These are phyloP conservation scores for Candida boleticola DNA, from an alignment of 805 yeast genomes.

Conservation along the genomic window DNA sequence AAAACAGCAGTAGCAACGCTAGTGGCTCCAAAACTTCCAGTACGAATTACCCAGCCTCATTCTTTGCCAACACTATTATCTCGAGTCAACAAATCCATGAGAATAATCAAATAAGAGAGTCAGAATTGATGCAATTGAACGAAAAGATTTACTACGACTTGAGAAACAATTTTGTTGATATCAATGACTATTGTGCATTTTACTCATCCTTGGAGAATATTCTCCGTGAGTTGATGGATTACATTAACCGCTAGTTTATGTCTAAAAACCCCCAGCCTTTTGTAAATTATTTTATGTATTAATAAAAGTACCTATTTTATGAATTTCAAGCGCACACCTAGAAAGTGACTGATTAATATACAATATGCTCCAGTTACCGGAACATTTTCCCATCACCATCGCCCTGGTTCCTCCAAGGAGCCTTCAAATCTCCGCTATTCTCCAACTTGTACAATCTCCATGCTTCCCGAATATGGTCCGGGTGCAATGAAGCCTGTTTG, in stretches of 20 bases:
- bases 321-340: no score
- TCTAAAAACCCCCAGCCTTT: no score
- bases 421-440: conserved; percentile 41
- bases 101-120: conserved; percentile 12
- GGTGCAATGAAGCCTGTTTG: conserved; percentile 60
- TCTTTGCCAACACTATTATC: conserved; percentile 4
- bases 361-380: no score
- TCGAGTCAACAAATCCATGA: conserved; percentile 2
- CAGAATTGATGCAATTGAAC: conserved; percentile 32
- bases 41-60: neutral
- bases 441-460: conserved; percentile 76
- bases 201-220: conserved; percentile 41
- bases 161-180: conserved; percentile 41
- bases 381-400: conserved; percentile 71
- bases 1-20: neutral
- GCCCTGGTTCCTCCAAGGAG: conserved; percentile 69
- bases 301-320: no score
- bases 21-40: neutral
- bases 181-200: conserved; percentile 44
- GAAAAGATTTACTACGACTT: conserved; percentile 41
- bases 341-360: no score
- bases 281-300: neutral
- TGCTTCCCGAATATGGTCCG: conserved; percentile 86
- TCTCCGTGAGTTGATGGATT: conserved; percentile 38
- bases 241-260: conserved; percentile 16